A percentile compares a stretch with the other conserved stretches of the same genome.
These are phyloP conservation scores for Gigaspora rosea DNA, from an alignment of 192 early-diverging fungal species.

Conservation along the genomic window DNA sequence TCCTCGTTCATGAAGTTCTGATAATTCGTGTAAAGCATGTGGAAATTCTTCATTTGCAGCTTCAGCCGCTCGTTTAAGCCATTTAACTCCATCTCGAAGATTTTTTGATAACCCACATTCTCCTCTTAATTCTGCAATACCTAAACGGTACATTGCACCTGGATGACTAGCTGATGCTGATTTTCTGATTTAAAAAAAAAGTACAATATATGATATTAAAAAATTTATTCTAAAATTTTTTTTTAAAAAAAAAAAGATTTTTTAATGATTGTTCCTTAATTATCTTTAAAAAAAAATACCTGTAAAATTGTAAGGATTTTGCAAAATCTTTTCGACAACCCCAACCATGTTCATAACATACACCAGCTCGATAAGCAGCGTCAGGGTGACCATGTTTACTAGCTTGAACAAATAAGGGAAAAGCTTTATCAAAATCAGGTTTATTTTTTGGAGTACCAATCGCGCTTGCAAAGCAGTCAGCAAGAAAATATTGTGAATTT, in stretches of 20 bases:
- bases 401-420: conserved; percentile 66
- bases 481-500: conserved; percentile 73
- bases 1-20: conserved; percentile 58
- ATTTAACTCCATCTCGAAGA: conserved; percentile 62
- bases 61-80: conserved; percentile 60
- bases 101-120: conserved; percentile 56
- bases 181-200: conserved; percentile 44
- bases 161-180: conserved; percentile 68
- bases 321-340: conserved; percentile 60
- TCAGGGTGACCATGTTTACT: conserved; percentile 70
- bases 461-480: conserved; percentile 67
- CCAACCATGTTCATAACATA: conserved; percentile 65
- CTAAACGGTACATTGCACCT: conserved; percentile 66
- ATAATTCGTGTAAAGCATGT: conserved; percentile 62
- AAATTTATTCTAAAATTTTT: neutral
- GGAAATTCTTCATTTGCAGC: conserved; percentile 59
- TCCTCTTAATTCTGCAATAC: conserved; percentile 61
- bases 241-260: no score
- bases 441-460: conserved; percentile 61
- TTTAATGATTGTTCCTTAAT: neutral
- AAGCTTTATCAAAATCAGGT: conserved; percentile 70
- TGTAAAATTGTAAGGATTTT: conserved; percentile 74
- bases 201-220: neutral
- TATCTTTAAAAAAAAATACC: conserved; percentile 37
- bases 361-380: conserved; percentile 64